phyloP scores from a whole-genome alignment of 768 basidiomycete species.

The Sarcomyxa edulis region DNA sequence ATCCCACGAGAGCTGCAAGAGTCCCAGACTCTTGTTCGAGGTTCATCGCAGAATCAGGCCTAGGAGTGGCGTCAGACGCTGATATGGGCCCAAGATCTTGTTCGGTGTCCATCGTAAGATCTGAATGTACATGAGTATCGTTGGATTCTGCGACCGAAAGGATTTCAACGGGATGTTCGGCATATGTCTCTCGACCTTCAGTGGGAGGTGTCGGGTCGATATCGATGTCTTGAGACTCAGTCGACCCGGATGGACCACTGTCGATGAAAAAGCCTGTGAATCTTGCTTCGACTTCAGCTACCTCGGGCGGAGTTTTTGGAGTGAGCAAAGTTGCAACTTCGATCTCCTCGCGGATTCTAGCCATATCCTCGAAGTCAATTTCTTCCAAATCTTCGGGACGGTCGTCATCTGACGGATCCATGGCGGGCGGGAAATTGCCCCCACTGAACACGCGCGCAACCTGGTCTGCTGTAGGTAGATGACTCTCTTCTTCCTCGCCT shows the following conservation, averaged over 20 bases:
- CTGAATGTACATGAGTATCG: no score
- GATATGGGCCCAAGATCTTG: no score
- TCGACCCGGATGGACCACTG: conserved; percentile 4
- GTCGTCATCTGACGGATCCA: conserved; percentile 17
- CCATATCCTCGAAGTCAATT: conserved; percentile 64
- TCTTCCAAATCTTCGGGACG: conserved; percentile 50
- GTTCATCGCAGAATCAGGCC: no score
- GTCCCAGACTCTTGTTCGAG: no score
- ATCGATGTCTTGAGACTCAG: not conserved
- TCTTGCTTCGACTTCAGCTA: conserved; percentile 22
- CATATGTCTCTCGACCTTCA: no score
- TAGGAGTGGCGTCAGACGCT: no score
- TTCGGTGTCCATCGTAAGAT: no score
- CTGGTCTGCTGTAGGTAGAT: conserved; percentile 67
- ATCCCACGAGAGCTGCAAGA: no score
- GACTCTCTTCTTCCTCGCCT: conserved; percentile 47
- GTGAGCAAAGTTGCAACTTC: conserved; percentile 17
- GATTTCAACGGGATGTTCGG: no score
- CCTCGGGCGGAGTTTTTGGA: conserved; percentile 9
- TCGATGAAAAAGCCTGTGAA: conserved; percentile 36
- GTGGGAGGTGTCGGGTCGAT: no score
- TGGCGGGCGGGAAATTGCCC: conserved; percentile 19
- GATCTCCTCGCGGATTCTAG: conserved; percentile 36
- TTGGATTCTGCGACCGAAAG: no score
- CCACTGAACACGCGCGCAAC: conserved; percentile 60